Conservation (phyloP, 1,284 basidiomycete genomes). For the Abortiporus biennis region DNA sequence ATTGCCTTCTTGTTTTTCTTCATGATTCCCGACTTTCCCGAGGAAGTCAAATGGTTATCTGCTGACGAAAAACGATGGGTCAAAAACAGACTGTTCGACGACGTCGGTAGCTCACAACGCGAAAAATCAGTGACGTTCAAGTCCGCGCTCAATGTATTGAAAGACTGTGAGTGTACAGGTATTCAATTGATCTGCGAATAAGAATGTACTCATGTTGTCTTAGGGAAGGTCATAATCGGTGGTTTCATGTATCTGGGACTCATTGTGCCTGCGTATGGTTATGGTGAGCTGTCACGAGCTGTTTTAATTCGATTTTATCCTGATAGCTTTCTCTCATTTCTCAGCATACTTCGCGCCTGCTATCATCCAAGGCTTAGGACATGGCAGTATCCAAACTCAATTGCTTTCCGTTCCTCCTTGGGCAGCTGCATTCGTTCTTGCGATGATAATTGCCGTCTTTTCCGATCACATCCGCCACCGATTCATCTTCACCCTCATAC, state of each 20-base stretch:
- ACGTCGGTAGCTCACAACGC: constrained; percentile 17
- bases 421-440: constrained; percentile 19
- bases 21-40: constrained; percentile 20
- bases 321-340: background rate
- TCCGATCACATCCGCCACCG: constrained; percentile 16
- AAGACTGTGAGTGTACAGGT: constrained; percentile 14
- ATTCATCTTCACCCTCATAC: constrained; percentile 16
- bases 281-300: constrained; percentile 11
- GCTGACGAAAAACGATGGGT: constrained; percentile 17
- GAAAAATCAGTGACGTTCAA: constrained; percentile 12
- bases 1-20: constrained; percentile 24
- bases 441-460: constrained; percentile 16
- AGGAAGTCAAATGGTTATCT: constrained; percentile 19
- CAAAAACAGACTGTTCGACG: constrained; percentile 17
- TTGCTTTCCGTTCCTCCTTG: constrained; percentile 44
- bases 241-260: constrained; percentile 21
- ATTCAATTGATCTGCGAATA: background rate
- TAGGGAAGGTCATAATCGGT: constrained; percentile 18
- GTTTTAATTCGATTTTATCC: background rate
- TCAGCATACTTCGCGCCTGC: constrained; percentile 23
- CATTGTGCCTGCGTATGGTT: constrained; percentile 20
- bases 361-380: constrained; percentile 32
- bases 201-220: background rate
- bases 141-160: constrained; percentile 12
- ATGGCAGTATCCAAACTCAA: constrained; percentile 35